Base-by-base conservation (phyloP, 441 rosid species). In the Kokia cookei region DNA sequence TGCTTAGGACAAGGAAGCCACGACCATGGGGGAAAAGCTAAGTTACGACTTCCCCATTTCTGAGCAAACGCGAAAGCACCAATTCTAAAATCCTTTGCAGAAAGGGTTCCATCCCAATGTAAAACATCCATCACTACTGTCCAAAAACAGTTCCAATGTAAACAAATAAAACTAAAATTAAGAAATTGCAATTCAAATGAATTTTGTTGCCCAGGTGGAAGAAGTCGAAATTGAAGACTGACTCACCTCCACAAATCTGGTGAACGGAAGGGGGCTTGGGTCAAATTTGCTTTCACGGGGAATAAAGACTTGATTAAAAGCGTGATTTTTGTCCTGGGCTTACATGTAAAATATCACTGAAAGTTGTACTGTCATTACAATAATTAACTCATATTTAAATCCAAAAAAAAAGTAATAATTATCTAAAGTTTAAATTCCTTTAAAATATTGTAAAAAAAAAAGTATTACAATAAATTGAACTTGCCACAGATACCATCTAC, bases 61-160 rank as follows among this genome's bases (percentile, higher is more conserved):
- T 84, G 87, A 0, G 87, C 72, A 75, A 94, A 87, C 55, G 85
- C 65, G 32, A 65, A 67, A 73, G 96, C 88, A 14, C 97, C 85
- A 45, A 78, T 53, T 32, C 24, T 48, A 75, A 91, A 94, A 29
- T 86, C 89, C 48, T 75, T 81, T 3, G 37, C 69, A 26, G 93
- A 71, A 37, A 94, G 80, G 54, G 85, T 86, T 70, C 98, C 98
- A 72, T 89, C 93, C 83, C 86, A 74, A 48, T 78, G 79, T 57
- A 55, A 65, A 26, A 68, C 35, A 67, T 81, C 81, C 83, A 67
- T 78, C 17, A 74, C 24, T 9, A 47, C 57, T 3, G 40, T 14
- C 71, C 24, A 67, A 26, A 42, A 67, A 26, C 58, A 12, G 9
- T 27, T 48, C 4, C 40, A 27, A 48, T 9, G 14, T 48, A 48